Percentiles rank a stretch among this genome's conserved stretches.
Conservation (phyloP, 176 grass and related monocot species). For the Rhynchospora tenuis region DNA sequence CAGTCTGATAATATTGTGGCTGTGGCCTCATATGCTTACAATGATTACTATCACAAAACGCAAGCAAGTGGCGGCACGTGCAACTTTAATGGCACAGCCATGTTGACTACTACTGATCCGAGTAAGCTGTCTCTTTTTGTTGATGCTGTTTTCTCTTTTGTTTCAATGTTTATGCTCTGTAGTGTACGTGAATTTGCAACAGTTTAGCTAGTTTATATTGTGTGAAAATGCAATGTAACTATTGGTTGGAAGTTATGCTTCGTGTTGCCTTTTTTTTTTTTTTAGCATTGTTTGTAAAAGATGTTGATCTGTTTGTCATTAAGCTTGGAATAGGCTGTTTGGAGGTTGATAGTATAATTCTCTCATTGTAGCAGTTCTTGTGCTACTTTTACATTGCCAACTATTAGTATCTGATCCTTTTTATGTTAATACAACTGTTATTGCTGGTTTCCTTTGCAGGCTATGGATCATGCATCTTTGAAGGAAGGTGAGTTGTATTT, state of each 20-base stretch:
- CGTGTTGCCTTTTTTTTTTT: neutral
- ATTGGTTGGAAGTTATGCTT: neutral
- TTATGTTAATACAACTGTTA: neutral
- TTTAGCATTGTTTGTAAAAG: neutral
- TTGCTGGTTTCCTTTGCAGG: conserved; percentile 41
- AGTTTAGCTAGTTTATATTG: neutral
- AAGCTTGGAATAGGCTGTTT: neutral
- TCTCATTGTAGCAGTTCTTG: neutral
- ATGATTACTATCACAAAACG: conserved; percentile 93
- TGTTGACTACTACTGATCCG: conserved; percentile 72
- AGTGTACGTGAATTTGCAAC: neutral
- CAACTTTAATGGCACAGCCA: conserved; percentile 83
- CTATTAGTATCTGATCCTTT: neutral
- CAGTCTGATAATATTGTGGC: conserved; percentile 66
- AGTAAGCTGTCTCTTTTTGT: conserved; percentile 54
- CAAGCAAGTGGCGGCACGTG: conserved; percentile 90
- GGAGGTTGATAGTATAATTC: neutral
- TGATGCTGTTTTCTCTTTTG: neutral
- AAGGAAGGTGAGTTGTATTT: conserved; percentile 66
- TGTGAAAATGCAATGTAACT: neutral
- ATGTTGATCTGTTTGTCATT: neutral
- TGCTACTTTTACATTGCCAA: no score
- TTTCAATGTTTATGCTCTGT: neutral
- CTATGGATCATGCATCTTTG: conserved; percentile 79
- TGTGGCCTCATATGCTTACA: conserved; percentile 89